Evolutionary conservation across 2,329 filamentous ascomycete species (phyloP).

Genomic region (Tolypocladium endophyticum): DNA sequence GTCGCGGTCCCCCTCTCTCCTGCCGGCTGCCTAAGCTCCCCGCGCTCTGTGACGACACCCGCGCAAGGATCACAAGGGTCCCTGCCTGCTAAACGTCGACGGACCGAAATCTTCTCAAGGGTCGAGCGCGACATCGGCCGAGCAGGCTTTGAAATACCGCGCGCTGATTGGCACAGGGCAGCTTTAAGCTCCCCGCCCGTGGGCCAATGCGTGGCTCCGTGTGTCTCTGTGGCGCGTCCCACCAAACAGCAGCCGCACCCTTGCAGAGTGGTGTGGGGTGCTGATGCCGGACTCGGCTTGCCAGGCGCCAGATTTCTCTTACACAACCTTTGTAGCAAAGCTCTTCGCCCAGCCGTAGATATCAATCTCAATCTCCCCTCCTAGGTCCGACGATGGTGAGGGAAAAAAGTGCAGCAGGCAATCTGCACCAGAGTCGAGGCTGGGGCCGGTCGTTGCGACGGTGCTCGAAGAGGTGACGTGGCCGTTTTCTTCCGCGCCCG

Average conservation of each 20-base stretch:
- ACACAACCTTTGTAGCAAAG: slow-evolving; percentile 25
- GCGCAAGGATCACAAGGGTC: slow-evolving; percentile 5
- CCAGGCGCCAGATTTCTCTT: slow-evolving; percentile 21
- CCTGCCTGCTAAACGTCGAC: slow-evolving; percentile 1
- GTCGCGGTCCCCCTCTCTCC: no score
- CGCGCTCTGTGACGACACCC: slow-evolving; percentile 3
- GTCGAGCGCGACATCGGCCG: slow-evolving; percentile 20
- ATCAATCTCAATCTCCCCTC: background rate
- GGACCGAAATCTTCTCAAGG: slow-evolving; percentile 7
- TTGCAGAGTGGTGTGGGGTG: slow-evolving; percentile 15
- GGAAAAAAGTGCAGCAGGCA: background rate
- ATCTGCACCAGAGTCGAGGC: background rate
- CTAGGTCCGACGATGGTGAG: background rate
- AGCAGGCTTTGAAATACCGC: slow-evolving; percentile 16
- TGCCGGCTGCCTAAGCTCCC: background rate
- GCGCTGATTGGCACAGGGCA: slow-evolving; percentile 17
- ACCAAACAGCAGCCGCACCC: slow-evolving; percentile 1
- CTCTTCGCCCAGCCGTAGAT: slow-evolving; percentile 1
- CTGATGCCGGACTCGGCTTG: slow-evolving; percentile 13
- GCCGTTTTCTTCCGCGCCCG: background rate
- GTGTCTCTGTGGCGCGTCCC: background rate
- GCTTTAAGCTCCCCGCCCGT: background rate
- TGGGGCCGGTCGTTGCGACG: background rate
- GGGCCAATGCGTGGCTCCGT: background rate
- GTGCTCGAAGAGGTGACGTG: background rate